These are phyloP conservation scores for Leonotis leonurus DNA, from an alignment of 257 asterid species.

Conservation along the genomic window DNA sequence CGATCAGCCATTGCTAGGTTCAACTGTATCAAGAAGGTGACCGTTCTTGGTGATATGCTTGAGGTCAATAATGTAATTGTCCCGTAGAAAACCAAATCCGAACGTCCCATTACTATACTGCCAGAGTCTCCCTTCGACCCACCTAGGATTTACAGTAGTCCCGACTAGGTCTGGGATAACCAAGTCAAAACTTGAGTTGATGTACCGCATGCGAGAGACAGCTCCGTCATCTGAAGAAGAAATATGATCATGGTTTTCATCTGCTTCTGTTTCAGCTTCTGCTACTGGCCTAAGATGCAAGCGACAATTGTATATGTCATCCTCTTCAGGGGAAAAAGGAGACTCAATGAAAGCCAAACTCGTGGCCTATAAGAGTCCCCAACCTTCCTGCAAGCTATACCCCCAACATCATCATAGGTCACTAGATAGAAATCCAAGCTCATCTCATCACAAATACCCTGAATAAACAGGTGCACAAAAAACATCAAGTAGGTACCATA, in stretches of 20 bases:
- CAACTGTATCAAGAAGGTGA: slow-evolving; percentile 39
- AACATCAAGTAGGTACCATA: too few species aligned
- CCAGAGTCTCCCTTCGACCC: slow-evolving; percentile 79
- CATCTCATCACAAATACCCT: slow-evolving; percentile 74
- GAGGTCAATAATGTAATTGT: slow-evolving; percentile 51
- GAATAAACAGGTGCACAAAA: too few species aligned
- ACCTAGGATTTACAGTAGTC: slow-evolving; percentile 35
- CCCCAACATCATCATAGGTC: slow-evolving; percentile 78
- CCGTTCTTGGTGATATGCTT: slow-evolving; percentile 55
- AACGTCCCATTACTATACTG: slow-evolving; percentile 60
- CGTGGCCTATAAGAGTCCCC: slow-evolving; percentile 49
- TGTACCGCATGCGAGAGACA: slow-evolving; percentile 52
- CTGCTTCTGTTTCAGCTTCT: too few species aligned
- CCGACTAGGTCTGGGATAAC: slow-evolving; percentile 59
- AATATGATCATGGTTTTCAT: too few species aligned
- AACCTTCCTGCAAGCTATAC: slow-evolving; percentile 73
- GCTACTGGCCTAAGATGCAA: slow-evolving; percentile 50
- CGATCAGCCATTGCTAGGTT: slow-evolving; percentile 24
- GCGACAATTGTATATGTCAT: slow-evolving; percentile 43
- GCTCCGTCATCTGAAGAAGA: slow-evolving; percentile 22
- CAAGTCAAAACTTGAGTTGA: slow-evolving; percentile 73
- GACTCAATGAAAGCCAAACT: slow-evolving; percentile 39
- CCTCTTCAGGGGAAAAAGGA: slow-evolving; percentile 68
- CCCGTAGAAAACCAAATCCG: slow-evolving; percentile 79
- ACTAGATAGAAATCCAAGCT: slow-evolving; percentile 74